Evolutionary conservation across 2,329 filamentous ascomycete species (phyloP).

Genomic region (Botrytis squamosa): DNA sequence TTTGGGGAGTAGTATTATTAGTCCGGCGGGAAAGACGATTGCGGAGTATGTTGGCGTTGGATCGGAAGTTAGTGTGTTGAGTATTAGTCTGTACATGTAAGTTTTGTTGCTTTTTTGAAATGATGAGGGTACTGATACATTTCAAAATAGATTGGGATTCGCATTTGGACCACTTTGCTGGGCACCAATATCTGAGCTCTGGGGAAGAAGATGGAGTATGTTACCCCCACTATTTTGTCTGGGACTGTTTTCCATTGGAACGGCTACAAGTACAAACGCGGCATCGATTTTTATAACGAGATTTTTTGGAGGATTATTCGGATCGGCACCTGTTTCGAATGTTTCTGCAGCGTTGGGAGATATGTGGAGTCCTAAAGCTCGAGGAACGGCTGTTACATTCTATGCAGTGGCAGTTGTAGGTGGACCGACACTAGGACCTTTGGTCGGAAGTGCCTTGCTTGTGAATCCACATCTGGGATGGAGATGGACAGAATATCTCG

Average conservation of each 20-base stretch:
- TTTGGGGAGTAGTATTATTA: conserved; percentile 51
- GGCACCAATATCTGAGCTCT: conserved; percentile 64
- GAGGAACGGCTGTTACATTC: conserved; percentile 59
- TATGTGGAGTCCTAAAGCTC: conserved; percentile 53
- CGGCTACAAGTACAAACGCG: conserved; percentile 57
- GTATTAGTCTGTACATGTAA: conserved; percentile 48
- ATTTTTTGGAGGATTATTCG: conserved; percentile 64
- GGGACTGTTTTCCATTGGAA: conserved; percentile 61
- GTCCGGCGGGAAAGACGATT: conserved; percentile 47
- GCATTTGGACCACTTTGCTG: conserved; percentile 55
- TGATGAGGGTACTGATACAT: not conserved
- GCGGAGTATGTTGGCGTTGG: conserved; percentile 45
- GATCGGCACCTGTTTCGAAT: conserved; percentile 61
- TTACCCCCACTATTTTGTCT: conserved; percentile 56
- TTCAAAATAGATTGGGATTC: conserved; percentile 42
- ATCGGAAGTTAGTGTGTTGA: conserved; percentile 46
- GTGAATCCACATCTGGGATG: conserved; percentile 41
- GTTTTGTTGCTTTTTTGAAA: not conserved
- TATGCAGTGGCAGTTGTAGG: conserved; percentile 51
- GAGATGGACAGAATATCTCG: conserved; percentile 41
- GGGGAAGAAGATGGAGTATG: conserved; percentile 59
- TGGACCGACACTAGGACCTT: conserved; percentile 38
- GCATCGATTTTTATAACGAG: conserved; percentile 61
- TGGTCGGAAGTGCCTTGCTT: conserved; percentile 38
- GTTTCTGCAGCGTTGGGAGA: conserved; percentile 62